A percentile compares a stretch with the other conserved stretches of the same genome.
Evolutionary conservation across 352 stramenopile species (phyloP).

Genomic region (Phytopythium cucurbitacearum): DNA sequence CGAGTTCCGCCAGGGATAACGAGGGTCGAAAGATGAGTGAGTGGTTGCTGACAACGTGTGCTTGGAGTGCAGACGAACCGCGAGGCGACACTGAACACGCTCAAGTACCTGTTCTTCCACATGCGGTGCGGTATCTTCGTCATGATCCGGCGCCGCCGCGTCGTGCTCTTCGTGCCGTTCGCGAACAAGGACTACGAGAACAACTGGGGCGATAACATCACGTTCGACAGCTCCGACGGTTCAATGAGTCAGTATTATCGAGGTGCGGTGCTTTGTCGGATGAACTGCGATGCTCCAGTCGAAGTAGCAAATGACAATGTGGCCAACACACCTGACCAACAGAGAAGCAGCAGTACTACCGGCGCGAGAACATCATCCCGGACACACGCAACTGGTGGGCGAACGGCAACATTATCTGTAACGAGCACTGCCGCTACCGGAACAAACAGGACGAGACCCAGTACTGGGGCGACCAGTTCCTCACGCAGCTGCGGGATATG

Average conservation of each 20-base stretch:
- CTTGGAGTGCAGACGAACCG: slow-evolving; percentile 44
- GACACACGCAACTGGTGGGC: slow-evolving; percentile 96
- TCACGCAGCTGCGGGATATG: slow-evolving; percentile 96
- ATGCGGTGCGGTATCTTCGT: slow-evolving; percentile 99
- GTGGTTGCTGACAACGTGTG: not conserved
- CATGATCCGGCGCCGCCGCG: slow-evolving; percentile 94
- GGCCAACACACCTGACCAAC: not conserved
- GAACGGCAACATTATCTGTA: slow-evolving; percentile 99
- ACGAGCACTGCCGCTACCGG: slow-evolving; percentile 90
- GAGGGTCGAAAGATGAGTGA: not conserved
- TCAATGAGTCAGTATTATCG: slow-evolving; percentile 91
- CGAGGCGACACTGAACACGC: slow-evolving; percentile 91
- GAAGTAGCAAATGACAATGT: slow-evolving; percentile 28
- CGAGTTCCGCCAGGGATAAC: not conserved
- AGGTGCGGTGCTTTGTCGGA: slow-evolving; percentile 21
- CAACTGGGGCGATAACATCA: slow-evolving; percentile 92
- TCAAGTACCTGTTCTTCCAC: slow-evolving; percentile 98
- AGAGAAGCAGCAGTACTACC: slow-evolving; percentile 79
- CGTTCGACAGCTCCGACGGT: slow-evolving; percentile 87
- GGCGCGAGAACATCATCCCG: slow-evolving; percentile 74
- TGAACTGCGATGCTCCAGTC: slow-evolving; percentile 67
- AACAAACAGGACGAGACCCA: slow-evolving; percentile 90
- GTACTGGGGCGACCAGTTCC: slow-evolving; percentile 97
- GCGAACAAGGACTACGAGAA: slow-evolving; percentile 97
- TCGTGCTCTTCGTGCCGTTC: slow-evolving; percentile 97